Percentiles rank a stretch among this genome's conserved stretches.
These are phyloP conservation scores for Rhizodiscina lignyota DNA, from an alignment of 495 filamentous ascomycete species.

Conservation along the genomic window DNA sequence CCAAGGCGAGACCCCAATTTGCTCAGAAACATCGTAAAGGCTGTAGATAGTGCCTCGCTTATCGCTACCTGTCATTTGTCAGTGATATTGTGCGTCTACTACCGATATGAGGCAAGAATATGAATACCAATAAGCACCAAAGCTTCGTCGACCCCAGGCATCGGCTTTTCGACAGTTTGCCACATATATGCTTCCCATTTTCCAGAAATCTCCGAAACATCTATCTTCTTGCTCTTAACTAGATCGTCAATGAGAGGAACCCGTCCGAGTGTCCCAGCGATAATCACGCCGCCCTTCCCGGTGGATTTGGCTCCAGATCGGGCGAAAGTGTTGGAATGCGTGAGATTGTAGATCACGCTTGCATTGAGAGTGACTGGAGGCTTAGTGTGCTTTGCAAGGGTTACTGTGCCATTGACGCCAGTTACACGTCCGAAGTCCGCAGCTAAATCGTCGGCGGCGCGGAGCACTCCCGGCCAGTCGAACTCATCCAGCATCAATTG, in stretches of 20 bases:
- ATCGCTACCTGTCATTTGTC: constrained; percentile 30
- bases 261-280: constrained; percentile 51
- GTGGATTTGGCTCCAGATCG: no score
- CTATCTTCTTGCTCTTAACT: constrained; percentile 33
- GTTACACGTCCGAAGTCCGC: constrained; percentile 58
- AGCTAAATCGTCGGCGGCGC: constrained; percentile 48
- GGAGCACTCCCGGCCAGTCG: constrained; percentile 52
- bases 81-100: not conserved
- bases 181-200: constrained; percentile 58
- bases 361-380: no score
- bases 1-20: constrained; percentile 65
- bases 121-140: constrained; percentile 43
- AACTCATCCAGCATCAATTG: constrained; percentile 34
- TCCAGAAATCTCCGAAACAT: constrained; percentile 35
- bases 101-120: not conserved
- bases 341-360: constrained; percentile 20
- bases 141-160: constrained; percentile 37
- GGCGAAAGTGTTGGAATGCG: constrained; percentile 21
- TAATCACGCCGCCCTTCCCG: no score
- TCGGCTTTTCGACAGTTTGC: constrained; percentile 38
- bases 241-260: constrained; percentile 43
- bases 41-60: constrained; percentile 56
- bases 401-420: constrained; percentile 35
- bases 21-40: constrained; percentile 56
- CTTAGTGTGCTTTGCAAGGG: no score